These are phyloP conservation scores for Mortierella sp. DNA, from an alignment of 371 early-diverging fungal genomes.

Conservation along the genomic window DNA sequence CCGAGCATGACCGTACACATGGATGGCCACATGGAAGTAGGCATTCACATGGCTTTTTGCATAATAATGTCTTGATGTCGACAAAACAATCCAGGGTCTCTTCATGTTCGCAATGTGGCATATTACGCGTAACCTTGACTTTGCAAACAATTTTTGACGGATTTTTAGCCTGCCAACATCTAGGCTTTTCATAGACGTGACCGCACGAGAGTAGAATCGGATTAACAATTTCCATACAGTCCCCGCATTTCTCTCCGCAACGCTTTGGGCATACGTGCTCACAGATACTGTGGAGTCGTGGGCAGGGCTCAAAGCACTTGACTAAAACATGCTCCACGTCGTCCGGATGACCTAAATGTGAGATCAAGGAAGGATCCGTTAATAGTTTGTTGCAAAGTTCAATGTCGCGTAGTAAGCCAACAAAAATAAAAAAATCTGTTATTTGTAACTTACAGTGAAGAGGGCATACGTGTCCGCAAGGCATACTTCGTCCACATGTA, in stretches of 20 bases:
- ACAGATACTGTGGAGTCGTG: conserved; percentile 53
- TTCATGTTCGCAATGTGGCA: conserved; percentile 58
- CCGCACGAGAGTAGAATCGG: conserved; percentile 48
- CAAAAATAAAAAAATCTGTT: too few relatives aligned
- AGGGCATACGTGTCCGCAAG: conserved; percentile 57
- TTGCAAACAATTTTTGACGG: conserved; percentile 34
- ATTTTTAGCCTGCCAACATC: conserved; percentile 38
- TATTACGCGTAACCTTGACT: conserved; percentile 25
- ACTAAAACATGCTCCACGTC: conserved; percentile 29
- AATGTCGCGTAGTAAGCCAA: too few relatives aligned
- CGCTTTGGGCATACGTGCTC: conserved; percentile 50
- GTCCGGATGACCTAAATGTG: conserved; percentile 45
- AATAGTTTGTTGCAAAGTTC: too few relatives aligned
- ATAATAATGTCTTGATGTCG: conserved; percentile 4
- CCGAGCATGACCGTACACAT: conserved; percentile 30
- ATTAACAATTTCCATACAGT: conserved; percentile 38
- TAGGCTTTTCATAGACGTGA: conserved; percentile 32
- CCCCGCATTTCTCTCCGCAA: conserved; percentile 62
- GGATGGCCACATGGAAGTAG: conserved; percentile 53
- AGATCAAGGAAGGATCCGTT: too few relatives aligned
- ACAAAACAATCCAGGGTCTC: conserved; percentile 30
- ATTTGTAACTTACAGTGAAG: conserved; percentile 43
- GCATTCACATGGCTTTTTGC: conserved; percentile 17
- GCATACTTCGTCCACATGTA: conserved; percentile 31
- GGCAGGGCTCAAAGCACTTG: conserved; percentile 58